phyloP scores from a whole-genome alignment of 495 filamentous ascomycete genomes.

The Penicillium parvum region DNA sequence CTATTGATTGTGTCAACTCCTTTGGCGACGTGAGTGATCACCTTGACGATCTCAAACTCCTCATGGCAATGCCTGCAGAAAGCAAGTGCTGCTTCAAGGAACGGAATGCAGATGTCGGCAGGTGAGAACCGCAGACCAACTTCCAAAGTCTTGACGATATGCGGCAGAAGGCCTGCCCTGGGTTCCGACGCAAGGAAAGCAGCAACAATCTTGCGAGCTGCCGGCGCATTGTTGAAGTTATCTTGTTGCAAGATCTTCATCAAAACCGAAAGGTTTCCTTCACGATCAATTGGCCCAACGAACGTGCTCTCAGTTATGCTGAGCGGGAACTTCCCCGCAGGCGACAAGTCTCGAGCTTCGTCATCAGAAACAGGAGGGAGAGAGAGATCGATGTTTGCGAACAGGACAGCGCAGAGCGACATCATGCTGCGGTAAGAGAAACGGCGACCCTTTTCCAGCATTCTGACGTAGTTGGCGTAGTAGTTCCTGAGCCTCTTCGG shows the following conservation, averaged over 20 bases:
- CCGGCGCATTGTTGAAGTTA: conserved; percentile 15
- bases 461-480: conserved; percentile 49
- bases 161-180: conserved; percentile 31
- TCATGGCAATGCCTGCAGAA: conserved; percentile 45
- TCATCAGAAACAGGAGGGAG: conserved; percentile 22
- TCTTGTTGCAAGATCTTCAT: conserved; percentile 42
- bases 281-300: conserved; percentile 30
- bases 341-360: conserved; percentile 20
- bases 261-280: conserved; percentile 35
- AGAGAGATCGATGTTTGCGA: conserved; percentile 40
- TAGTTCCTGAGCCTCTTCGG: conserved; percentile 45
- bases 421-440: conserved; percentile 42
- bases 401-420: conserved; percentile 38
- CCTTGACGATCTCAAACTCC: conserved; percentile 30
- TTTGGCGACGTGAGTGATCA: conserved; percentile 50
- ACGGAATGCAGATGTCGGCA: conserved; percentile 51
- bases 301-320: conserved; percentile 36
- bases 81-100: conserved; percentile 45
- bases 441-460: conserved; percentile 54
- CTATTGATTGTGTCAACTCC: conserved; percentile 54
- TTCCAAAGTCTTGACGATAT: conserved; percentile 45
- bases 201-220: conserved; percentile 36
- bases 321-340: conserved; percentile 33
- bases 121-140: conserved; percentile 53
- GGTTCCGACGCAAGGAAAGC: conserved; percentile 46